phyloP scores from a whole-genome alignment of 352 stramenopile genomes.

The Blastocystis sp. region DNA sequence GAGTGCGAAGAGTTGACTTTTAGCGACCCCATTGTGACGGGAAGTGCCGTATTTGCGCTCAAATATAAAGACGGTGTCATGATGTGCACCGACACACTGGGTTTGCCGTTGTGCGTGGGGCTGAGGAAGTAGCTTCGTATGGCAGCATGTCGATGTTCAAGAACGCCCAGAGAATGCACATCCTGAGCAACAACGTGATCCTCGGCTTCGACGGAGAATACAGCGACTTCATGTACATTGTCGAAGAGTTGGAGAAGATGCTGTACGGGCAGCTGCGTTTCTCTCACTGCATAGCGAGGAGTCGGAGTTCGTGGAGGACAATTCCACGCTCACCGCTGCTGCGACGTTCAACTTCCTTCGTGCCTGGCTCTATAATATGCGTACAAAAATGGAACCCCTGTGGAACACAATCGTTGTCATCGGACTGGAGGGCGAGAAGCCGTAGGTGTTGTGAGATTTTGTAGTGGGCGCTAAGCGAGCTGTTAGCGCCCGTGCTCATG shows the following conservation, averaged over 20 bases:
- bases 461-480: background rate
- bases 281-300: constrained; percentile 34
- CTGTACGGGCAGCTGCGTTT: background rate
- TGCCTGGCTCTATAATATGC: constrained; percentile 52
- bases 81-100: constrained; percentile 63
- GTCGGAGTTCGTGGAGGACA: constrained; percentile 37
- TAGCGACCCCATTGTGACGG: constrained; percentile 71
- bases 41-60: constrained; percentile 56
- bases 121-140: constrained; percentile 63
- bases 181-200: constrained; percentile 64
- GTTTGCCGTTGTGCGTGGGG: background rate
- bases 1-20: background rate
- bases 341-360: constrained; percentile 67
- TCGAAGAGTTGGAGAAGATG: constrained; percentile 66
- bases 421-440: constrained; percentile 48
- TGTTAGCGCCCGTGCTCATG: background rate
- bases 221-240: constrained; percentile 66
- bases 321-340: constrained; percentile 49
- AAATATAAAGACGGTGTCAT: constrained; percentile 74
- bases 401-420: constrained; percentile 68
- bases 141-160: constrained; percentile 74
- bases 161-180: constrained; percentile 70
- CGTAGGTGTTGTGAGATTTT: constrained; percentile 35
- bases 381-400: constrained; percentile 64
- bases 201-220: constrained; percentile 70